Percentiles rank a stretch among this genome's conserved stretches.
phyloP scores from a whole-genome alignment of 1,284 basidiomycete species.

The Ceratobasidium sp. region DNA sequence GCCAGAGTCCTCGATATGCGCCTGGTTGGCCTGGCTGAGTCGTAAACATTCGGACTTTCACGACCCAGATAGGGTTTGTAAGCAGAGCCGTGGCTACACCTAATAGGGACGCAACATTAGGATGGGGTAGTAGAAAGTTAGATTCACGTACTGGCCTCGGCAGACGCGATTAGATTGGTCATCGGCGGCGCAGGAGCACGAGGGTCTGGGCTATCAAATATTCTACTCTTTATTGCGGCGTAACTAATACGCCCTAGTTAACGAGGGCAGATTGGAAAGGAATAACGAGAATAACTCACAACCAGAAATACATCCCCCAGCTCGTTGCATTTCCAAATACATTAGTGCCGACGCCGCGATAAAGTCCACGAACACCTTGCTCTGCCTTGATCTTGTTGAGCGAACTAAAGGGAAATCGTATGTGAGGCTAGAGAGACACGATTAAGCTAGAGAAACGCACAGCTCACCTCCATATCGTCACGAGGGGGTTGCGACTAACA shows the following conservation, averaged over 20 bases:
- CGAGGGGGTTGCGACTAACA: constrained; percentile 66
- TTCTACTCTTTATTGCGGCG: constrained; percentile 89
- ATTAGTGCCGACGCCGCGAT: constrained; percentile 92
- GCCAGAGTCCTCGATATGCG: constrained; percentile 83
- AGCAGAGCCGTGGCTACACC: constrained; percentile 93
- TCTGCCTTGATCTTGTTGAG: constrained; percentile 79
- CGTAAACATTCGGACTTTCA: constrained; percentile 98
- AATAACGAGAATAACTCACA: too few species aligned
- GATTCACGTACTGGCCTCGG: constrained; percentile 88
- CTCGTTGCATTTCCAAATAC: constrained; percentile 96
- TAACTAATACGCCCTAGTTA: constrained; percentile 70
- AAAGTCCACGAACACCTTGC: constrained; percentile 89
- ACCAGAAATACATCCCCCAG: constrained; percentile 98
- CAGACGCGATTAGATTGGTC: constrained; percentile 90
- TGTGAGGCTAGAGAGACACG: not conserved
- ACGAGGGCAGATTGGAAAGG: not conserved
- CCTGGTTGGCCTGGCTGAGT: constrained; percentile 73
- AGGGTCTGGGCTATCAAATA: constrained; percentile 43
- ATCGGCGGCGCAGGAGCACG: constrained; percentile 72
- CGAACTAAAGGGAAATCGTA: constrained; percentile 59
- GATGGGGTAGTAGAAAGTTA: constrained; percentile 45
- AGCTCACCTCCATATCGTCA: constrained; percentile 70
- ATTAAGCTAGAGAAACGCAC: not conserved
- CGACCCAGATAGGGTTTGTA: constrained; percentile 99
- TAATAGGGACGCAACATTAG: constrained; percentile 55